A percentile compares a stretch with the other conserved stretches of the same genome.
Conservation (phyloP, 1,284 basidiomycete genomes). For the Termitomyces sp. region DNA sequence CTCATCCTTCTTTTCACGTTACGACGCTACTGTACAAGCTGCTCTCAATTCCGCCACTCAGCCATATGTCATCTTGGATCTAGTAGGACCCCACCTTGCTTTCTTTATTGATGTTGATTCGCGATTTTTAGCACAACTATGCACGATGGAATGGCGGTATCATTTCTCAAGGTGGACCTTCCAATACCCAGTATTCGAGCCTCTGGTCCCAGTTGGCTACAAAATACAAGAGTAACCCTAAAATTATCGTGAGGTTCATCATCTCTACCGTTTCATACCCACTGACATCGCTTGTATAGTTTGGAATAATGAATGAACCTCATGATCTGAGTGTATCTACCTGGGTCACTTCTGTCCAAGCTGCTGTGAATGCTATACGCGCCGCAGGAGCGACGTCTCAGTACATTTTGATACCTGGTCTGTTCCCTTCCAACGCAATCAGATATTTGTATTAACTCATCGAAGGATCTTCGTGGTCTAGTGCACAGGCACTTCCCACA, state of each 20-base stretch:
- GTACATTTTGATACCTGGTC: conserved; percentile 43
- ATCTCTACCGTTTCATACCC: not conserved
- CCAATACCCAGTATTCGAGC: conserved; percentile 45
- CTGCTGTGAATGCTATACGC: conserved; percentile 46
- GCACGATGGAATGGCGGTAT: conserved; percentile 47
- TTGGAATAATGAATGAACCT: conserved; percentile 51
- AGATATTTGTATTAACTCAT: not conserved
- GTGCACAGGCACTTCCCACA: conserved; percentile 45
- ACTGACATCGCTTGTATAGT: conserved; percentile 18
- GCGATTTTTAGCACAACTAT: conserved; percentile 38
- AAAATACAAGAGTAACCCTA: conserved; percentile 44
- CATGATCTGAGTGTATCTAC: conserved; percentile 41
- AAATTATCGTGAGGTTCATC: conserved; percentile 38
- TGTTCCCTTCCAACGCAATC: not conserved
- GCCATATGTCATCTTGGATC: conserved; percentile 50
- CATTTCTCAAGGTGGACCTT: conserved; percentile 51
- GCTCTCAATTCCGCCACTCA: conserved; percentile 35
- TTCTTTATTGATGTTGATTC: not conserved
- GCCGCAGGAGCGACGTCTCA: conserved; percentile 41
- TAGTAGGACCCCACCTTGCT: conserved; percentile 20
- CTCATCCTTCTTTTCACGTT: conserved; percentile 39
- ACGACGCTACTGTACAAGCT: conserved; percentile 46
- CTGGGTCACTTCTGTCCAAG: conserved; percentile 45
- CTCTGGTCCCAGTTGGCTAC: conserved; percentile 51
- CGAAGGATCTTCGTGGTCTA: conserved; percentile 28